Base-by-base conservation (phyloP, 495 filamentous ascomycete genomes). In the Penicillium fimorum region DNA sequence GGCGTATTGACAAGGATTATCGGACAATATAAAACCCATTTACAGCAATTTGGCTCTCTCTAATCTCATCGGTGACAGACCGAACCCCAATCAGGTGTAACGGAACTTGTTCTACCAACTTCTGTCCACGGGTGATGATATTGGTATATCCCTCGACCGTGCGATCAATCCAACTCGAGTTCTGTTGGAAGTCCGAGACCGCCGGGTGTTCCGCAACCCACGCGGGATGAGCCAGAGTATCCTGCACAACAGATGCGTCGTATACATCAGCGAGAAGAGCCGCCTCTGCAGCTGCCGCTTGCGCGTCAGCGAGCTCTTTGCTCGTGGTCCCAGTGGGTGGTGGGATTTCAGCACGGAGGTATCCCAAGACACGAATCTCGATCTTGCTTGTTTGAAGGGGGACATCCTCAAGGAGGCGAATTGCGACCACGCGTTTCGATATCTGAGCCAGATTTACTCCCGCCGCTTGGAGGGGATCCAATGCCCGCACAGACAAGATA, bases 31-130 rank as follows among this genome's bases (percentile, higher is more conserved):
- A 79, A 50, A 73, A 75, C 10, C 76, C 76, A 47, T 71, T 71
- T 9, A 69, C 58, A 3, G 58, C 62, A 10, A 76, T 53, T 27
- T 69, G 60, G 41, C 56, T 64, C 61, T 87, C 84, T 65, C 69
- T 75, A 30, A 69, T 64, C 47, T 70, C 72, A 20, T 77, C 83
- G n/a, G 69, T 66, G 5, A 68, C 65, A 11, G 73, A 78, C 30
- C 86, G 74, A 45, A 87, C 75, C 0, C 85, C 85, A 6, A 81
- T 61, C 44, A 70, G 63, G 60, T 87, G 79, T 33, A 87, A 57
- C 4, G 81, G 81, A 2, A 85, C 68, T 47, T 74, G 76, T 47
- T 82, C 80, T 15, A 83, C 65, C 50, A 74, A 74, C 50, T 65
- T 76, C 66, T 84, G 80, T 1, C 78, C 73, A 1, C 71, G 71